Evolutionary conservation across 2,329 filamentous ascomycete species (phyloP), one percentile per base, ranked within the genome.

Genomic region (Chaetomium sp.): DNA sequence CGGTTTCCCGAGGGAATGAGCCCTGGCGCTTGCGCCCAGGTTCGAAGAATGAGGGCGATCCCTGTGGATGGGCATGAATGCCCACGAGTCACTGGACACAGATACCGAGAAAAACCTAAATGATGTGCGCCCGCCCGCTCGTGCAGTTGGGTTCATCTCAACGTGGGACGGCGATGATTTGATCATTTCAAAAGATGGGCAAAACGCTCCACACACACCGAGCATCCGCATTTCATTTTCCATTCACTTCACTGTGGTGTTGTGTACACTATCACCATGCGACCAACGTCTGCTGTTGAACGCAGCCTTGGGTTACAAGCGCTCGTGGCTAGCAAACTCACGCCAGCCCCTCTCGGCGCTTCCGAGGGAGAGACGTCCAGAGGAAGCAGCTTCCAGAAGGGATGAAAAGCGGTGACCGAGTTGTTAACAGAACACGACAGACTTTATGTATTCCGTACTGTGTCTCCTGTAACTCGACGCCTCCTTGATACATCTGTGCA

Each of bases 271-370:
- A 27, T 27, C 19, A 27, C 19, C 19, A 27, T 27, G 19, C 19
- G 19, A 27, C 19, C 19, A 27, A 27, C 19, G 19, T 27, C 19
- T 27, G 19, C 42, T 55, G 59, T 57, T 55, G 36, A 48, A 59
- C 59, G 10, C n/a, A 10, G 32, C 37, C 46, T 45, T 35, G 8
- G 5, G 35, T n/a, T 57, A 61, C 59, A 14, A 34, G 54, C 57
- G 49, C n/a, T 54, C 43, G 54, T 60, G 45, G 36, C 50, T 35
- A 36, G 47, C 51, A 57, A 57, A 53, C 55, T 44, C 43, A 40
- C 35, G 19, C 12, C 11, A 37, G 40, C 12, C 36, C 33, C n/a
- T 19, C 49, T 51, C 50, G 46, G 45, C 5, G 45, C 19, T 27
- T 27, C 19, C 19, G 19, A 2, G 19, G 19, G 19, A 27, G 19